These are phyloP conservation scores for Bacidia rubella DNA, from an alignment of 495 filamentous ascomycete species.

Conservation along the genomic window DNA sequence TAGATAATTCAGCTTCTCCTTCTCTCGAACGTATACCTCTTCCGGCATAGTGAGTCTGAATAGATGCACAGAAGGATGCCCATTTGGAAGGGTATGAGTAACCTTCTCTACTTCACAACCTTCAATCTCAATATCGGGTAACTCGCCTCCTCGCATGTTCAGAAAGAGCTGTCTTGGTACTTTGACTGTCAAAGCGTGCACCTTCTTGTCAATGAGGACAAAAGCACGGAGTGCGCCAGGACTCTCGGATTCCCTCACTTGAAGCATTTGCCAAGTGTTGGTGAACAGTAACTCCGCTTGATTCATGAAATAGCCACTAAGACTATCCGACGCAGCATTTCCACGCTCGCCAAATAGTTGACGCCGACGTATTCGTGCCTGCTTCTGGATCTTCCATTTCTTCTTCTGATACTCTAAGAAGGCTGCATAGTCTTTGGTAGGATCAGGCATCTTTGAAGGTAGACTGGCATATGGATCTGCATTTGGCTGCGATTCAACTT, in stretches of 20 bases:
- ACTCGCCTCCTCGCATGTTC: constrained; percentile 71
- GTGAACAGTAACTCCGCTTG: constrained; percentile 80
- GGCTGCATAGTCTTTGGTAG: constrained; percentile 72
- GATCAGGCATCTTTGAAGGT: constrained; percentile 72
- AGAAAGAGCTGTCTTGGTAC: constrained; percentile 83
- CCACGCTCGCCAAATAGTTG: constrained; percentile 87
- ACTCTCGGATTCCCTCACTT: constrained; percentile 63
- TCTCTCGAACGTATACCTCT: constrained; percentile 69
- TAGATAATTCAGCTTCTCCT: constrained; percentile 63
- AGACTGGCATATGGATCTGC: constrained; percentile 73
- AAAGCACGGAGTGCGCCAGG: constrained; percentile 81
- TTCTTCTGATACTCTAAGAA: constrained; percentile 95
- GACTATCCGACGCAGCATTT: constrained; percentile 50
- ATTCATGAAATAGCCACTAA: constrained; percentile 79
- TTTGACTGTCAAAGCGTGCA: constrained; percentile 76
- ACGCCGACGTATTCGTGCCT: constrained; percentile 71
- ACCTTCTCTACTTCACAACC: constrained; percentile 85
- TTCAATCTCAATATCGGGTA: constrained; percentile 80
- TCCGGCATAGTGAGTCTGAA: constrained; percentile 89
- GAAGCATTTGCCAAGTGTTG: constrained; percentile 88
- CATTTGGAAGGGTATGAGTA: constrained; percentile 83
- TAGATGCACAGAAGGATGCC: constrained; percentile 82
- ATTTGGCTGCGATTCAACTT: constrained; percentile 45
- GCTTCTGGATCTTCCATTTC: constrained; percentile 97
- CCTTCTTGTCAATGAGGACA: constrained; percentile 83